Base-by-base conservation (phyloP, 2,329 filamentous ascomycete genomes). In the Cladosporium sp. region DNA sequence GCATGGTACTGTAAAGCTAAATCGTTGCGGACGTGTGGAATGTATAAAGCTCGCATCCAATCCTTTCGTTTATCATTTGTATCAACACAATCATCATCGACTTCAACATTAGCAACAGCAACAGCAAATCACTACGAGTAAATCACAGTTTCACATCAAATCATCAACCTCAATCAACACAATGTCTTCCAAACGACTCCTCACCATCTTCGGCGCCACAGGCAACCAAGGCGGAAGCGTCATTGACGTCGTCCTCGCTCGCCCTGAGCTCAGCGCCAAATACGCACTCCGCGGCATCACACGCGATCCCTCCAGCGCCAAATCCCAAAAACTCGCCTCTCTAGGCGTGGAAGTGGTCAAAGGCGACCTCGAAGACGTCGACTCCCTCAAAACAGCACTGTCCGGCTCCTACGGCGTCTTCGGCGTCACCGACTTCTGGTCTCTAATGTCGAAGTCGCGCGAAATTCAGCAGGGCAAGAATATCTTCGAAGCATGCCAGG, bases 191-290 rank as follows among this genome's bases (percentile, higher is more conserved):
- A 58, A 58, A 43, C 77, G 75, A 57, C 67, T 78, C 57, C 70
- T 82, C 60, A 76, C 75, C 38, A 70, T 84, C 11, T 77, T 83
- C 57, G 79, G 79, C 22, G 76, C 79, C 38, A 83, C 79, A 15
- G 79, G 80, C 51, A 74, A 77, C 52, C 81, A 85, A 66, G 82
- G 82, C 42, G 75, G 77, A 54, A 78, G 77, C 7, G 71, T 83
- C 39, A 74, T 79, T 43, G 62, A 68, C 27, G 58, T 61, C 33
- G 61, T 78, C 15, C 68, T 76, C 9, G 55, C 60, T 19, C 66
- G 70, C 58, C 63, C 74, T 0, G 65, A 72, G 41, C 67, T 78
- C 1, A 69, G 68, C n/a, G 66, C 70, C 38, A 62, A 72, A 35
- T 82, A 74, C 69, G 61, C 67, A 4, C 67, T 84, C 33, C 77